A percentile compares a stretch with the other conserved stretches of the same genome.
phyloP scores from a whole-genome alignment of 2,329 filamentous ascomycete genomes.

The Magnaporthiopsis poae region DNA sequence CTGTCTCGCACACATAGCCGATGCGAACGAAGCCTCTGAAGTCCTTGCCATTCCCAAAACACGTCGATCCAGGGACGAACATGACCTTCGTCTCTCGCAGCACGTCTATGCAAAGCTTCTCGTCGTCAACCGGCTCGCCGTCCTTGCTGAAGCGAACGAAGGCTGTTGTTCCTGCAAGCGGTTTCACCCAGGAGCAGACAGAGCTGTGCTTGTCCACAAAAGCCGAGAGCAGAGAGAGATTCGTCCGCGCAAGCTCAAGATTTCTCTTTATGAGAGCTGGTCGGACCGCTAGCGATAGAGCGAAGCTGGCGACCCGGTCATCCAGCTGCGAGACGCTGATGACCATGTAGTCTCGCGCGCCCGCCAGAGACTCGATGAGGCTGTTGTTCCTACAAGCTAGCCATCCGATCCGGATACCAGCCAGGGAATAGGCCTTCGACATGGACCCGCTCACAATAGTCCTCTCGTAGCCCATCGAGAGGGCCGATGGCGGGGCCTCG shows the following conservation, averaged over 20 bases:
- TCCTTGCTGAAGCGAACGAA: constrained; percentile 55
- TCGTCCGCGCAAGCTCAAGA: constrained; percentile 55
- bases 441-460: constrained; percentile 68
- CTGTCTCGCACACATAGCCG: constrained; percentile 64
- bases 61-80: constrained; percentile 61
- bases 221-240: constrained; percentile 53
- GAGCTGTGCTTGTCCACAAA: constrained; percentile 58
- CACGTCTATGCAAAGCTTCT: constrained; percentile 59
- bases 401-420: constrained; percentile 77
- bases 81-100: constrained; percentile 61
- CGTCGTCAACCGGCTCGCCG: constrained; percentile 56
- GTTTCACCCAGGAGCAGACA: constrained; percentile 61
- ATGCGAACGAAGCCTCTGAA: constrained; percentile 69
- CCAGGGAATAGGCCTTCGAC: constrained; percentile 76
- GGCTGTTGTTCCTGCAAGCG: constrained; percentile 69
- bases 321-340: constrained; percentile 79
- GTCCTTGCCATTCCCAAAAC: constrained; percentile 58
- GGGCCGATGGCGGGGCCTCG: constrained; percentile 48
- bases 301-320: constrained; percentile 67
- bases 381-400: constrained; percentile 55
- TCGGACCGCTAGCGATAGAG: constrained; percentile 44
- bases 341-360: constrained; percentile 70
- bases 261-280: constrained; percentile 38
- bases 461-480: constrained; percentile 62
- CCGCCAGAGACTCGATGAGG: constrained; percentile 54